A percentile compares a stretch with the other conserved stretches of the same genome.
Conservation (phyloP, 2,329 filamentous ascomycete species). For the Beauveria scarabaeidicola region DNA sequence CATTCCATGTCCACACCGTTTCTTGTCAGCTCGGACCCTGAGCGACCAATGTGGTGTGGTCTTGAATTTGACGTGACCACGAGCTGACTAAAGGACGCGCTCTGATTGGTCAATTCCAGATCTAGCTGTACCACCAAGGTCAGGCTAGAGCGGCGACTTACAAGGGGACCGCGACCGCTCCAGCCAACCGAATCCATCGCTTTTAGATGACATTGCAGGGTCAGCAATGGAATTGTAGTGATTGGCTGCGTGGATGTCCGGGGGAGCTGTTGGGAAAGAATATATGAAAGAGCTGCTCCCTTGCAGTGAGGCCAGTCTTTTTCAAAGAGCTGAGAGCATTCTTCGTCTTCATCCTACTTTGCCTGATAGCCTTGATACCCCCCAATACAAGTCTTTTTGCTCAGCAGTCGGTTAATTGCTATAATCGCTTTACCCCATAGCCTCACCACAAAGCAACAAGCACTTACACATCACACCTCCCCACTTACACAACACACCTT, state of each 20-base stretch:
- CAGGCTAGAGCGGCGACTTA: background rate
- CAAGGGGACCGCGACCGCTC: background rate
- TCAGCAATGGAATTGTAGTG: background rate
- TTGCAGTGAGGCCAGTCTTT: background rate
- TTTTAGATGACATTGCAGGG: conserved; percentile 6
- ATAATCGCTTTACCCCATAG: no score
- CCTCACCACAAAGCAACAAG: background rate
- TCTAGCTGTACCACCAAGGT: background rate
- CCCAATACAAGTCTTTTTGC: no score
- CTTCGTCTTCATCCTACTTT: background rate
- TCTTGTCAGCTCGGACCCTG: background rate
- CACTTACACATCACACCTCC: background rate
- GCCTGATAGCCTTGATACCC: background rate
- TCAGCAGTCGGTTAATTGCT: no score
- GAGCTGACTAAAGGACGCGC: conserved; percentile 24
- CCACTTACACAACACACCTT: background rate
- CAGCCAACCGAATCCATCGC: conserved; percentile 9
- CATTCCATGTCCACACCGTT: background rate
- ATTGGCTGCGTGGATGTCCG: conserved; percentile 1
- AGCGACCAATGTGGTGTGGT: background rate
- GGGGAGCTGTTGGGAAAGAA: background rate
- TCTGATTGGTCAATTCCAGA: conserved; percentile 21
- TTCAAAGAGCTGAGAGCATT: background rate
- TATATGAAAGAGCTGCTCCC: conserved; percentile 7
- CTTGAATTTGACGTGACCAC: background rate